Base-by-base conservation (phyloP, 2,329 filamentous ascomycete genomes). In the Orbilia ellipsospora region DNA sequence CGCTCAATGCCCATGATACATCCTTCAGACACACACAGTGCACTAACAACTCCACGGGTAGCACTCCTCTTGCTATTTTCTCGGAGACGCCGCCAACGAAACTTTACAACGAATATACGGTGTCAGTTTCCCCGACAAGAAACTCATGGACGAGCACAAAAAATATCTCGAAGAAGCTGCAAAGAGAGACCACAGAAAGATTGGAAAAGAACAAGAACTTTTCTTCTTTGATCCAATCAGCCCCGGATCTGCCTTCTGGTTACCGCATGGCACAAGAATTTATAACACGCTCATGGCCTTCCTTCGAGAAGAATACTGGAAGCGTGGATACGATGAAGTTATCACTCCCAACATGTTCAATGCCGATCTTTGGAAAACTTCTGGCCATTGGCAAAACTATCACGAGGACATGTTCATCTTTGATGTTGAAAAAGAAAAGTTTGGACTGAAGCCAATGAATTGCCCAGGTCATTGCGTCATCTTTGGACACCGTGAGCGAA, bases 261-360 rank as follows among this genome's bases (percentile, higher is more conserved):
- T 97, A 56, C 94, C 94, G 0, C 93, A 97, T 80, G 95, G 95
- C 77, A 92, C 93, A 81, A 90, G 92, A 80, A 96, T 98, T 81
- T 96, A 96, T 86, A 97, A 97, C 82, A 90, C 92, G 26, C 85
- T 99, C 8, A 89, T 93, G 82, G 86, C 88, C 16, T 92, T 95
- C 81, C 87, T 99, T 77, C 89, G 92, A 77, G 87, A 90, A 56
- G 90, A 98, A 82, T 99, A 98, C 85, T 93, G 92, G 87, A 92
- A 92, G 82, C 92, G 95, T 78, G 93, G 92, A 55, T 99, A 98
- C 82, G 90, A 94, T 80, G 95, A 99, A 83, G 95, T 99, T 77
- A 92, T 94, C 82, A 93, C 94, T 2, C 95, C 95, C 60, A 98
- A 95, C 84, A 96, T 99, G 90, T 99, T 91, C 86, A 96, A 97